A percentile compares a stretch with the other conserved stretches of the same genome.
Conservation (phyloP, 1,284 basidiomycete species). For the Leccinum solheimii region DNA sequence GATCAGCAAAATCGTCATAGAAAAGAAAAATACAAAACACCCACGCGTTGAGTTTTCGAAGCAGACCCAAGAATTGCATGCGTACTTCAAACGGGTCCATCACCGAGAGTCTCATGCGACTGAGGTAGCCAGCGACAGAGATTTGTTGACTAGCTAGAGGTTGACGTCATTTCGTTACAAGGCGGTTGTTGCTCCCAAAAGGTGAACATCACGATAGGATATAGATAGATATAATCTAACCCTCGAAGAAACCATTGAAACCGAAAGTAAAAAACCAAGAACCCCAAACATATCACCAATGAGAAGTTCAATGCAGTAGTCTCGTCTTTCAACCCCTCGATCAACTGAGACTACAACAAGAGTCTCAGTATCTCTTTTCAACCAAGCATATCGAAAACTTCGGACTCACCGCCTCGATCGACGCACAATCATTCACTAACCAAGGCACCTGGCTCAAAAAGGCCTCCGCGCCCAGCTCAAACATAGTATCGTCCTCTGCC, state of each 20-base stretch:
- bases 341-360: neutral
- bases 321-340: neutral
- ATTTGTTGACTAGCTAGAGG: too few relatives aligned
- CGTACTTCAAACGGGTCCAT: constrained; percentile 90
- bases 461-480: constrained; percentile 6
- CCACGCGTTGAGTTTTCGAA: constrained; percentile 78
- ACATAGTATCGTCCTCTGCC: constrained; percentile 1
- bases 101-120: neutral
- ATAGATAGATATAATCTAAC: too few relatives aligned
- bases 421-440: too few relatives aligned
- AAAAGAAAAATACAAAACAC: constrained; percentile 33
- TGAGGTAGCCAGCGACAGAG: too few relatives aligned
- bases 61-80: constrained; percentile 77
- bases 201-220: too few relatives aligned
- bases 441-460: neutral
- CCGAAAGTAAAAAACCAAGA: too few relatives aligned
- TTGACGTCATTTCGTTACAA: too few relatives aligned
- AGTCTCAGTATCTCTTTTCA: neutral
- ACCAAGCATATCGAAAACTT: neutral
- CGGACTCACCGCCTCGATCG: neutral
- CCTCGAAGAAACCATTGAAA: too few relatives aligned
- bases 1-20: neutral
- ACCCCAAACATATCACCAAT: too few relatives aligned
- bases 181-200: too few relatives aligned
- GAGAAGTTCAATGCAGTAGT: neutral